Percentiles rank a stretch among this genome's conserved stretches.
Evolutionary conservation across 805 yeast genomes (phyloP).

Genomic region (Wickerhamiella dianesei): DNA sequence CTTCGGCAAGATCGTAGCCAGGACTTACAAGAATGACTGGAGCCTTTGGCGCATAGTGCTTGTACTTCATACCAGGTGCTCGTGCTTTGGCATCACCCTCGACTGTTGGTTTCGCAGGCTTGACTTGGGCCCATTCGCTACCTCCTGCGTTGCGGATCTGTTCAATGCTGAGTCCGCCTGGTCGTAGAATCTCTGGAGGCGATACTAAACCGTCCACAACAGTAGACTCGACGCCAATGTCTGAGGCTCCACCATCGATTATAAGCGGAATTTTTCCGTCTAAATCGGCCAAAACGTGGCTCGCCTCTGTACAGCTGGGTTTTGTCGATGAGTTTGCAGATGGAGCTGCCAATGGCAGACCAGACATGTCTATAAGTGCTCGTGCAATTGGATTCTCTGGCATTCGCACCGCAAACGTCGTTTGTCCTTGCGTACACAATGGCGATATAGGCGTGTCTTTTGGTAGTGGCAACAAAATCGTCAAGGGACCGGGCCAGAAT

Average conservation of each 20-base stretch:
- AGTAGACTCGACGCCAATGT: constrained; percentile 87
- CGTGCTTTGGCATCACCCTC: constrained; percentile 44
- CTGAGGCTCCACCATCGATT: constrained; percentile 79
- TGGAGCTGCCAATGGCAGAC: constrained; percentile 91
- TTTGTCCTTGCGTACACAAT: constrained; percentile 72
- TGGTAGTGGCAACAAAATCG: constrained; percentile 57
- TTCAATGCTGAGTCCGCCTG: constrained; percentile 86
- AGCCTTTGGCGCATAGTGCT: constrained; percentile 87
- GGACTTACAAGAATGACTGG: constrained; percentile 54
- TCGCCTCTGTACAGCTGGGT: constrained; percentile 85
- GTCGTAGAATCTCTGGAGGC: constrained; percentile 83
- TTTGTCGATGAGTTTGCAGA: constrained; percentile 93
- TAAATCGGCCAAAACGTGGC: constrained; percentile 72
- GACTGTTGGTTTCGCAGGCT: constrained; percentile 48
- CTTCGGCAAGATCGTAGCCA: constrained; percentile 26
- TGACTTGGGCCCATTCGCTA: constrained; percentile 45
- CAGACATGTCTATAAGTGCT: constrained; percentile 71
- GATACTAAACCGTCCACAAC: constrained; percentile 77
- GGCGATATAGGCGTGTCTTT: constrained; percentile 37
- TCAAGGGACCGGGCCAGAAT: constrained; percentile 96
- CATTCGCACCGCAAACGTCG: constrained; percentile 83
- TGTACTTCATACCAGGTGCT: constrained; percentile 97
- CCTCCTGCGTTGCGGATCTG: constrained; percentile 59
- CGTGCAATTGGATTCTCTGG: constrained; percentile 83
- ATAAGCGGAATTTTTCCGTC: constrained; percentile 69